Conservation (phyloP, 2,329 filamentous ascomycete species). For the Corniculantispora saksenae region DNA sequence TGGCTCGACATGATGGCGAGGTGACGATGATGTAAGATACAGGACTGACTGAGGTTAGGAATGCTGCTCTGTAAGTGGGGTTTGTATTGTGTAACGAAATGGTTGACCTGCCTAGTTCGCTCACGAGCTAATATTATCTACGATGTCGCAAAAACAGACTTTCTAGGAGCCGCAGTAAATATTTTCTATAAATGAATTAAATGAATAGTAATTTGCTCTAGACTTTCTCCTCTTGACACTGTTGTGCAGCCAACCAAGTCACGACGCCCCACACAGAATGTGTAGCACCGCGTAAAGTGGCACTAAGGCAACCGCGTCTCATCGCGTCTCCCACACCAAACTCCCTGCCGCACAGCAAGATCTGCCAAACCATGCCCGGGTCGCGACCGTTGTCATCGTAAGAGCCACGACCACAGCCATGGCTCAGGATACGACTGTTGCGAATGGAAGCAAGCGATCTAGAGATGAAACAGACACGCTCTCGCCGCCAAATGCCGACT, state of each 20-base stretch:
- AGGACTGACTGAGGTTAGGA: neutral
- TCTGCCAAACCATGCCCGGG: neutral
- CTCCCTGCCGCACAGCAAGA: neutral
- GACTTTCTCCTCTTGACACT: neutral
- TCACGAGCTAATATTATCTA: neutral
- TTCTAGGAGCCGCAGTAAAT: no score
- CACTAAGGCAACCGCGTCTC: slow-evolving; percentile 10
- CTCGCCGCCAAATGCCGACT: slow-evolving; percentile 10
- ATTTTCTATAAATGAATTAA: neutral
- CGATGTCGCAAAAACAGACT: neutral
- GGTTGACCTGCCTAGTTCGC: neutral
- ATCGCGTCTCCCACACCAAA: slow-evolving; percentile 14
- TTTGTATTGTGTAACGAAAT: neutral
- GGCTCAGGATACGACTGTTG: slow-evolving; percentile 2
- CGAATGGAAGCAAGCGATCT: slow-evolving; percentile 11
- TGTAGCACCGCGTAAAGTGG: slow-evolving; percentile 12
- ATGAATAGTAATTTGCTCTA: neutral
- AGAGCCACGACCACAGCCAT: neutral
- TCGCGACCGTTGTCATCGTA: slow-evolving; percentile 2
- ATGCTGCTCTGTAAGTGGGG: neutral
- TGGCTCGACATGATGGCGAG: slow-evolving; percentile 46
- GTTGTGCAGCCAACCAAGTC: neutral
- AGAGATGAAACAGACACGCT: slow-evolving; percentile 10
- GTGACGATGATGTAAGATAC: neutral
- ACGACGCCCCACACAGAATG: neutral